Evolutionary conservation across 2,329 filamentous ascomycete genomes (phyloP).

Genomic region (Cladosporium sp.): DNA sequence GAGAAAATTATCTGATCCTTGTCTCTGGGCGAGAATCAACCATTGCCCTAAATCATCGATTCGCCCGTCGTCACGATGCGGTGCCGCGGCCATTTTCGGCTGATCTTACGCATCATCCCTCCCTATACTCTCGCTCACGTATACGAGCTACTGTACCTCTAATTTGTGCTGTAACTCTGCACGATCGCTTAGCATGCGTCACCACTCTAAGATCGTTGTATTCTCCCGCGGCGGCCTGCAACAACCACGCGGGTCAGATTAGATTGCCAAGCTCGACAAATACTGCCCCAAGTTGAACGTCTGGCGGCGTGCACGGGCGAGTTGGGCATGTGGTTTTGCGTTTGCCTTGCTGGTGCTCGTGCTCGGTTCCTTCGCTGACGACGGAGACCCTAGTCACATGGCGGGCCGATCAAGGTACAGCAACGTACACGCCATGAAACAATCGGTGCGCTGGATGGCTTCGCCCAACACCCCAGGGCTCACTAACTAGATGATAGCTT

Average conservation of each 20-base stretch:
- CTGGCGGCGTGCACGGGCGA: conserved; percentile 6
- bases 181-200: conserved; percentile 16
- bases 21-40: background rate
- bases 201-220: background rate
- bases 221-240: conserved; percentile 6
- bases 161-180: conserved; percentile 4
- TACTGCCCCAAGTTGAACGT: background rate
- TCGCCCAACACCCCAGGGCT: conserved; percentile 19
- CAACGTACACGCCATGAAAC: conserved; percentile 12
- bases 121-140: conserved; percentile 1
- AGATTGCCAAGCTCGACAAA: conserved; percentile 15
- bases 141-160: background rate
- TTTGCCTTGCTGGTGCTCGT: background rate
- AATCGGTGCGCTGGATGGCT: conserved; percentile 18
- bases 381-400: conserved; percentile 3
- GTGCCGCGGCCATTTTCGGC: background rate
- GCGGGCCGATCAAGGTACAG: conserved; percentile 17
- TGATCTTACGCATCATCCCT: conserved; percentile 4
- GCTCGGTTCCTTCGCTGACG: conserved; percentile 14
- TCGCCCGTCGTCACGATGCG: background rate
- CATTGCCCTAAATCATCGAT: background rate
- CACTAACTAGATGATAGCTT: conserved; percentile 6
- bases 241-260: conserved; percentile 8
- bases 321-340: conserved; percentile 12
- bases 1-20: conserved; percentile 11